Conservation (phyloP, 73 alveolate species). For the Tetrahymena borealis region DNA sequence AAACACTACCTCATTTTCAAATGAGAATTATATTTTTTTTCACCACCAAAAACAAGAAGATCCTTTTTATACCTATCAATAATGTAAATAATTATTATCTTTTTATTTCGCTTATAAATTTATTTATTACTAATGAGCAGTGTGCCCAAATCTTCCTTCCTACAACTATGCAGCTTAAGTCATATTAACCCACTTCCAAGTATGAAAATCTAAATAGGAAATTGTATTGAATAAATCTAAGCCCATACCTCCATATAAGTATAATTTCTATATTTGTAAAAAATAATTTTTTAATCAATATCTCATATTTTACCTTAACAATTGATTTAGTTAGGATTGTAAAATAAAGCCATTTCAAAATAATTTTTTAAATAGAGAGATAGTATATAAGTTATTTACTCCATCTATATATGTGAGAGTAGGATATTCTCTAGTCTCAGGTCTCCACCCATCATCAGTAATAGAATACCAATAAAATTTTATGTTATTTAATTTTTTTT, state of each 20-base stretch:
- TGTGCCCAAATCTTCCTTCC: conserved; percentile 48
- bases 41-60: conserved; percentile 32
- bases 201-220: not conserved
- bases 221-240: conserved; percentile 34
- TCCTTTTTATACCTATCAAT: conserved; percentile 7
- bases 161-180: conserved; percentile 22
- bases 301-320: too few species aligned
- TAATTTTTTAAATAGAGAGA: too few species aligned
- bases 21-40: conserved; percentile 22
- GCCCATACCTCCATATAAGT: conserved; percentile 43
- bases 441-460: conserved; percentile 33
- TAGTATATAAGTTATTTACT: not conserved
- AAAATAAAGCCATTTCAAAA: too few species aligned
- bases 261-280: conserved; percentile 5
- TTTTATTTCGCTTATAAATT: too few species aligned
- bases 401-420: conserved; percentile 22
- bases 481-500: conserved; percentile 10
- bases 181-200: conserved; percentile 37
- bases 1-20: conserved; percentile 40
- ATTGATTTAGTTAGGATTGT: too few species aligned
- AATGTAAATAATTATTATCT: too few species aligned
- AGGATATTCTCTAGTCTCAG: conserved; percentile 33
- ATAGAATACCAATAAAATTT: conserved; percentile 39
- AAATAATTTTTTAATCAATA: not conserved
- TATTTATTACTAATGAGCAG: conserved; percentile 4